Conservation (phyloP, 192 early-diverging fungal species). For the Paraglomus brasilianum region DNA sequence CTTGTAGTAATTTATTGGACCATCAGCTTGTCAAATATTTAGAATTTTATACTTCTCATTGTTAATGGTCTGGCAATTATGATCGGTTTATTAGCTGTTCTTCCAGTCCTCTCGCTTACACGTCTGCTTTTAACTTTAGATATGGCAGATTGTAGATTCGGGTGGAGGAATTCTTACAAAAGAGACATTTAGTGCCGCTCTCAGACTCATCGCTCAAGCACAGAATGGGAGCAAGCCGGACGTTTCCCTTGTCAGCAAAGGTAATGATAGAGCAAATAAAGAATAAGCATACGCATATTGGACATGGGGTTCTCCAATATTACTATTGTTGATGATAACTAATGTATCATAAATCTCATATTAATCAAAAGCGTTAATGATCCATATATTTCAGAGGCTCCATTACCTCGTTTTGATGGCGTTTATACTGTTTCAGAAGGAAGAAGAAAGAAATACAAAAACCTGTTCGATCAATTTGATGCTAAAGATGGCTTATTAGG, state of each 20-base stretch:
- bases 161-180: conserved; percentile 74
- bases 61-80: neutral
- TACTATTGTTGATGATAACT: neutral
- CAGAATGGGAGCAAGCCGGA: conserved; percentile 69
- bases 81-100: neutral
- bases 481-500: conserved; percentile 37
- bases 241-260: conserved; percentile 44
- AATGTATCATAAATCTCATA: neutral
- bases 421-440: conserved; percentile 37
- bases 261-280: neutral
- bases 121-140: conserved; percentile 42
- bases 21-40: neutral
- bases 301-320: neutral
- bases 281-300: neutral
- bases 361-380: neutral
- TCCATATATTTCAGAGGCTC: conserved; percentile 34
- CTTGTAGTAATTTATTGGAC: neutral
- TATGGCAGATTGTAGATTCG: conserved; percentile 85
- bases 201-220: conserved; percentile 87
- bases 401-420: conserved; percentile 62
- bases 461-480: conserved; percentile 36
- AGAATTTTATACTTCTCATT: neutral
- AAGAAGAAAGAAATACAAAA: conserved; percentile 39
- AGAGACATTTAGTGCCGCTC: conserved; percentile 71
- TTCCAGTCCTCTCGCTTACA: neutral